Evolutionary conservation across 345 rosid genomes (phyloP), one percentile per base, ranked within the genome.

Genomic region (Populus simonii): DNA sequence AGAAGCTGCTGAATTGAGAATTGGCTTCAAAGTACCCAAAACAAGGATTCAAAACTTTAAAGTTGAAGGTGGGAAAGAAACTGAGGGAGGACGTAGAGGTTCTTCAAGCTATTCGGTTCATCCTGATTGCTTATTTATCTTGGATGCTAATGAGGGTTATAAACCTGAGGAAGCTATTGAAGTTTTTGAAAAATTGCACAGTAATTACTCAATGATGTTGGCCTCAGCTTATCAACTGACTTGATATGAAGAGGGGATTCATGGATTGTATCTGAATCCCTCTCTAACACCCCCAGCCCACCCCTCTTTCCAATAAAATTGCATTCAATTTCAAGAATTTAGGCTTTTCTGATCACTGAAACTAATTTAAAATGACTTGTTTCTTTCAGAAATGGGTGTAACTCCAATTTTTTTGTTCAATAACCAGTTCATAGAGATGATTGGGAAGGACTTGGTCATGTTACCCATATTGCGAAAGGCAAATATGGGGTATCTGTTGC

Each of bases 91-190:
- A 93, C 84, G 84, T 93, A 27, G 82, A 95, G 77, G 96, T 91
- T 83, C 92, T 95, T 72, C 94, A 85, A 83, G 98, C 98, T 20
- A 93, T 93, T 85, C 92, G 10, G 97, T 78, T 39, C 92, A 91
- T 71, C 94, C 98, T 66, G 78, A 85, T 80, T 93, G 94, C 81
- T 89, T 85, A 25, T 93, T 93, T 82, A 92, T 95, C 79, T 82
- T 95, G 88, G 99, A 95, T 83, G 99, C 99, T 75, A 95, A 95
- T 76, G 98, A 95, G 84, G 99, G 99, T 39, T 95, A 93, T 80
- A 88, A 76, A 51, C 80, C 92, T 9, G 79, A 88, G 70, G 97
- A 92, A 84, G 98, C 98, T 77, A 84, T 96, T 81, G 85, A 87
- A 84, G 96, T 92, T 85, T 93, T 96, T 57, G 87, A 92, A 77